Conservation (phyloP, 495 filamentous ascomycete species). For the Penicillium manginii region DNA sequence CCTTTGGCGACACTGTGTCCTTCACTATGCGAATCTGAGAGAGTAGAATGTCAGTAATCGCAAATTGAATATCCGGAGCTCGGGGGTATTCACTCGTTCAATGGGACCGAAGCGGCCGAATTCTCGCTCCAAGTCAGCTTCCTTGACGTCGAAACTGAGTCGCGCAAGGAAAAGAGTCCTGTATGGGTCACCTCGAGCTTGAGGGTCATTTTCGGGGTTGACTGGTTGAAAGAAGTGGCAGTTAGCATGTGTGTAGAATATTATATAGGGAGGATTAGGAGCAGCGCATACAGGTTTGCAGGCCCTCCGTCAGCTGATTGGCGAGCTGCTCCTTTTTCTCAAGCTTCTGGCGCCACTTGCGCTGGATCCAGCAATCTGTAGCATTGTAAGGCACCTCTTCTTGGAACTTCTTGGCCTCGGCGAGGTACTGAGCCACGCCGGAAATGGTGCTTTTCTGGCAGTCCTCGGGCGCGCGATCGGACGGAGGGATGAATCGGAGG, state of each 20-base stretch:
- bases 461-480: slow-evolving; percentile 82
- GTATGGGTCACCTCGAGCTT: slow-evolving; percentile 90
- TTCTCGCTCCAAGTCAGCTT: slow-evolving; percentile 89
- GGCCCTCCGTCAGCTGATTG: slow-evolving; percentile 65
- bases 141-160: slow-evolving; percentile 84
- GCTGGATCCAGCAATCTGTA: slow-evolving; percentile 91
- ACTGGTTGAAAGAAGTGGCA: slow-evolving; percentile 44
- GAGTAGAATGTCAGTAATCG: slow-evolving; percentile 16
- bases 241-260: slow-evolving; percentile 11
- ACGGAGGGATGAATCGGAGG: slow-evolving; percentile 83
- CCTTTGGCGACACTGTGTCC: slow-evolving; percentile 67
- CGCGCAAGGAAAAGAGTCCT: slow-evolving; percentile 92
- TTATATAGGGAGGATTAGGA: slow-evolving; percentile 1
- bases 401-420: slow-evolving; percentile 69
- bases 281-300: slow-evolving; percentile 65
- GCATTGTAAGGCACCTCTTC: slow-evolving; percentile 75
- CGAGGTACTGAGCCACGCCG: slow-evolving; percentile 74
- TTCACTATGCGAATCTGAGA: slow-evolving; percentile 83
- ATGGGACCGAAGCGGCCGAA: slow-evolving; percentile 95
- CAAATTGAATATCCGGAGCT: background rate
- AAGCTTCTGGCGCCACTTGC: slow-evolving; percentile 72
- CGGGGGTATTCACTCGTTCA: slow-evolving; percentile 66
- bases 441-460: slow-evolving; percentile 66
- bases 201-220: slow-evolving; percentile 70
- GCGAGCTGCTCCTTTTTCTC: slow-evolving; percentile 74